Conservation (phyloP, 2,329 filamentous ascomycete genomes). For the Ophiostoma populinum region DNA sequence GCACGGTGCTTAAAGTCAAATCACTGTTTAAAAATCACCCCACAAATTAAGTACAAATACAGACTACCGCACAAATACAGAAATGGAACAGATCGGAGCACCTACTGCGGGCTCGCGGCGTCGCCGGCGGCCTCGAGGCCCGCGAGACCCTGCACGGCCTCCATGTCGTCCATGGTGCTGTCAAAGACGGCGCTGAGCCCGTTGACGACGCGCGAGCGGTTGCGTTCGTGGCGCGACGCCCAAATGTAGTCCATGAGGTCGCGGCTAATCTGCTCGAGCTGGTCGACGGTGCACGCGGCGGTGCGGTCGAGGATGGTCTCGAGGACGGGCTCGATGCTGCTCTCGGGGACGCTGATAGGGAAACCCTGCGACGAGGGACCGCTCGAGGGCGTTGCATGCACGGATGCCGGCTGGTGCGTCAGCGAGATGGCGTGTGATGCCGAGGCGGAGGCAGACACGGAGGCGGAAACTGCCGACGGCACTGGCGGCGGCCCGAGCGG, state of each 20-base stretch:
- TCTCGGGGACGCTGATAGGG: conserved; percentile 27
- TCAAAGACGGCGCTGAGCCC: conserved; percentile 55
- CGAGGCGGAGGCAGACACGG: conserved; percentile 19
- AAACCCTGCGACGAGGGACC: conserved; percentile 27
- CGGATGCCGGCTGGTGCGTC: too few species aligned
- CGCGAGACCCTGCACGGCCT: conserved; percentile 31
- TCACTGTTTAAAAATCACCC: too few species aligned
- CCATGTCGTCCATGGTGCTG: conserved; percentile 52
- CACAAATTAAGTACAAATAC: too few species aligned
- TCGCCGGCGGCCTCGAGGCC: too few species aligned
- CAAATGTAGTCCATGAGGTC: conserved; percentile 84
- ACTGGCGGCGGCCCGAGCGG: conserved; percentile 8
- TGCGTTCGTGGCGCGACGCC: conserved; percentile 63
- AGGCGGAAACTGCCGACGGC: not conserved
- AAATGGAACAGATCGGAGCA: too few species aligned
- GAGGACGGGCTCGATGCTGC: conserved; percentile 40
- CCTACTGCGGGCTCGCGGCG: too few species aligned
- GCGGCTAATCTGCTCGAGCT: conserved; percentile 84
- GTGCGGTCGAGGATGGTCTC: conserved; percentile 47
- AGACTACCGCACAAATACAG: too few species aligned
- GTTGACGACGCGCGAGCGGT: conserved; percentile 51
- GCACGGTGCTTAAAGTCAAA: too few species aligned
- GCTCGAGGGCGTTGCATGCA: conserved; percentile 15
- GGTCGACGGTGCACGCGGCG: conserved; percentile 72
- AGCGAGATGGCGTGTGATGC: too few species aligned